Conservation (phyloP, 2,329 filamentous ascomycete species). For the Zymoseptoria crescenta region DNA sequence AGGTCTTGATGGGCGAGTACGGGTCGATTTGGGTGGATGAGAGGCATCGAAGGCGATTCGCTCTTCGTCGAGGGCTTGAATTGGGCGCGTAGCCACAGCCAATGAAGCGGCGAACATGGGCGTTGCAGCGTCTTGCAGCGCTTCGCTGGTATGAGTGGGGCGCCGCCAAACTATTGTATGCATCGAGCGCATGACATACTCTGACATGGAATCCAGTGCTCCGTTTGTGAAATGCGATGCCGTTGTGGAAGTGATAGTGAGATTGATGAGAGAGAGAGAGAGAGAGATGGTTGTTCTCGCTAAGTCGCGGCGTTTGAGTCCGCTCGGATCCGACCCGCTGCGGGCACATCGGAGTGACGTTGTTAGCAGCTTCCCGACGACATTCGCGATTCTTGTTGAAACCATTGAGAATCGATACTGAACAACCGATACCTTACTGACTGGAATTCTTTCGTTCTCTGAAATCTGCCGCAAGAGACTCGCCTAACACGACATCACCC, state of each 20-base stretch:
- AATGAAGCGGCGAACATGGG: slow-evolving; percentile 2
- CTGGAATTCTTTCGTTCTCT: not conserved
- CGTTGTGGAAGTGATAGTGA: not conserved
- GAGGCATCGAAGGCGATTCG: slow-evolving; percentile 8
- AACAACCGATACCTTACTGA: no score
- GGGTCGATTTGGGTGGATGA: slow-evolving; percentile 7
- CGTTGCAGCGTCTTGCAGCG: not conserved
- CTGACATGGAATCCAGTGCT: not conserved
- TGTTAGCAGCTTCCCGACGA: not conserved
- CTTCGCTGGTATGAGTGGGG: not conserved
- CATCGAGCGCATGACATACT: not conserved
- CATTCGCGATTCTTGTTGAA: not conserved
- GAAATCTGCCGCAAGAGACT: not conserved
- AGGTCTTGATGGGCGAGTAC: not conserved
- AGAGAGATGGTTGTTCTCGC: not conserved
- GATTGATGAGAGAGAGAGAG: not conserved
- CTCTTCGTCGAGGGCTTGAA: slow-evolving; percentile 3
- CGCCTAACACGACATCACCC: not conserved
- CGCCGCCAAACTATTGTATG: not conserved
- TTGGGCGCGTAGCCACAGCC: slow-evolving; percentile 14
- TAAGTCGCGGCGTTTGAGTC: not conserved
- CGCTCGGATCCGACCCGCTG: not conserved
- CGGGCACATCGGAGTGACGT: not conserved
- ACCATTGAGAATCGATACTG: not conserved
- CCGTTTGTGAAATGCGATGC: not conserved